Evolutionary conservation across 2,329 filamentous ascomycete species (phyloP).

Genomic region (Exophiala bonariae): DNA sequence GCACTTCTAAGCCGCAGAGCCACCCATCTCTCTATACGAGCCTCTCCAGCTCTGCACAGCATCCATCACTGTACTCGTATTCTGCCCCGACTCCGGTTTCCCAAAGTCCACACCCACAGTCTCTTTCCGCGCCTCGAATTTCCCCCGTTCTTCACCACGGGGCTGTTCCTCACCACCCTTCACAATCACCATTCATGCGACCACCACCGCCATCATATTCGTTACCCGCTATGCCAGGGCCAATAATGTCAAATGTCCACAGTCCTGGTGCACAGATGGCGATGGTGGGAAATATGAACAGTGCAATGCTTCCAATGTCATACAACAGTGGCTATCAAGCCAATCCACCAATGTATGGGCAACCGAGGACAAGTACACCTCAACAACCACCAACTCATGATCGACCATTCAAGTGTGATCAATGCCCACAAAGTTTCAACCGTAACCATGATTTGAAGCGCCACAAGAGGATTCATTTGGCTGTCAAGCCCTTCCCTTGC

Average conservation of each 20-base stretch:
- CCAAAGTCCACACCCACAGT: constrained; percentile 42
- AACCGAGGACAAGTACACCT: constrained; percentile 53
- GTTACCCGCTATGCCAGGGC: constrained; percentile 63
- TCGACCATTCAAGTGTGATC: constrained; percentile 90
- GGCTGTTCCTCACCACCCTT: constrained; percentile 14
- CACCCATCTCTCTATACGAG: not conserved
- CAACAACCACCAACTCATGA: constrained; percentile 64
- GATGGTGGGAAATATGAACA: constrained; percentile 62
- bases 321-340: constrained; percentile 63
- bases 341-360: constrained; percentile 61
- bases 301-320: constrained; percentile 53
- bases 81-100: constrained; percentile 53
- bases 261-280: constrained; percentile 72
- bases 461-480: constrained; percentile 91
- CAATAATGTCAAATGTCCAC: constrained; percentile 76
- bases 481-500: constrained; percentile 94
- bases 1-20: constrained; percentile 28
- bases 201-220: constrained; percentile 54
- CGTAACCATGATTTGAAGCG: constrained; percentile 94
- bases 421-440: constrained; percentile 91
- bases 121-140: constrained; percentile 47
- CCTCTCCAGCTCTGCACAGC: constrained; percentile 49
- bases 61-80: constrained; percentile 52
- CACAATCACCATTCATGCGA: constrained; percentile 36
- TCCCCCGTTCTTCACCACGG: constrained; percentile 55